These are phyloP conservation scores for Medicago lupulina DNA, from an alignment of 306 rosid genomes.

Conservation along the genomic window DNA sequence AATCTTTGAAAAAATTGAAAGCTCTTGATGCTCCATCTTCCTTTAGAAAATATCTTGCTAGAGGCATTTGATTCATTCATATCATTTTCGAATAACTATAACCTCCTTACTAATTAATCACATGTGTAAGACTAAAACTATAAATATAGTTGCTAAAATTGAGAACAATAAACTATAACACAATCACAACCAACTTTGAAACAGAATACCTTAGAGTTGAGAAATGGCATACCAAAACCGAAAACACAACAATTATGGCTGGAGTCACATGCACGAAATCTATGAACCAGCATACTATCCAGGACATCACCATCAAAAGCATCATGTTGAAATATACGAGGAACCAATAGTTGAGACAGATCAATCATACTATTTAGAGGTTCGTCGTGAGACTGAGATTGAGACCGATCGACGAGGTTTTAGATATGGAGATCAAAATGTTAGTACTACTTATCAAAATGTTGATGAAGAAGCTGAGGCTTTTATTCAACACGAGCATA, in stretches of 20 bases:
- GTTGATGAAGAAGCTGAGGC: slow-evolving; percentile 69
- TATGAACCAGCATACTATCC: slow-evolving; percentile 12
- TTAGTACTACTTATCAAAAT: slow-evolving; percentile 9
- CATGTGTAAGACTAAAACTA: slow-evolving; percentile 3
- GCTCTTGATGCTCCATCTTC: background rate
- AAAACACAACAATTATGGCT: slow-evolving; percentile 22
- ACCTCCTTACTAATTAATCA: background rate
- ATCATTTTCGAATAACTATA: slow-evolving; percentile 38
- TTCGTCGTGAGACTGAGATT: background rate
- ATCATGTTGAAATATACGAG: slow-evolving; percentile 37
- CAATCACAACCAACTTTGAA: slow-evolving; percentile 14
- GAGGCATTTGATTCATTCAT: slow-evolving; percentile 48
- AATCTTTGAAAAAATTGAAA: slow-evolving; percentile 9
- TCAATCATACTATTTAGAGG: slow-evolving; percentile 1
- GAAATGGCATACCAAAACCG: slow-evolving; percentile 48
- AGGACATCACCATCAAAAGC: background rate
- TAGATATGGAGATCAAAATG: slow-evolving; percentile 24
- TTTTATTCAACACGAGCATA: slow-evolving; percentile 66
- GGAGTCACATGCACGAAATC: slow-evolving; percentile 11
- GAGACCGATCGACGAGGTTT: background rate
- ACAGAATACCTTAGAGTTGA: background rate
- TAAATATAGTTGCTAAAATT: slow-evolving; percentile 36
- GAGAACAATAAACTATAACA: background rate
- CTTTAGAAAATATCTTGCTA: slow-evolving; percentile 15
- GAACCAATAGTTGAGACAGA: slow-evolving; percentile 25